Evolutionary conservation across 768 basidiomycete species (phyloP), one percentile per base, ranked within the genome.

Genomic region (Leccinum uliginosum): DNA sequence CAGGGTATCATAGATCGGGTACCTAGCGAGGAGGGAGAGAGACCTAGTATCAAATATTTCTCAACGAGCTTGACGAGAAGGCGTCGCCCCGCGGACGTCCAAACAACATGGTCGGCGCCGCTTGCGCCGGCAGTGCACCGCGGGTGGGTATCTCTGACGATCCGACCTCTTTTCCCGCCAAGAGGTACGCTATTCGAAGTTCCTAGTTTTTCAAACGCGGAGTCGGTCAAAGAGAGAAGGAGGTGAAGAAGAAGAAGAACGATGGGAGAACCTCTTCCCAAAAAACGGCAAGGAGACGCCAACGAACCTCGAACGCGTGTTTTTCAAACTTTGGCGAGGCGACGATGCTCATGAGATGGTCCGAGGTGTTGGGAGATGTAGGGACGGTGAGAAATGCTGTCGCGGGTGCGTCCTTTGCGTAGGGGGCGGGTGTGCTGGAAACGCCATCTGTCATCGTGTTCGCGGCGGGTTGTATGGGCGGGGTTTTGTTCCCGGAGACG

Each of bases 251-350:
- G n/a, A 40, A 38, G 7, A 11, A 40, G 38, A 40, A 19, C n/a
- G 38, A 40, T 38, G 35, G 35, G 38, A 40, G n/a, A 40, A 80
- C 81, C 77, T 82, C 82, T 6, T 8, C n/a, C n/a, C n/a, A n/a
- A n/a, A 10, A 38, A 38, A 38, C 17, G 38, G 38, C 38, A 38
- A 38, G 38, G 38, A n/a, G 9, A 38, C 10, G 38, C 38, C 10
- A 12, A 29, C 65, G 56, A 47, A 81, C 82, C 77, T 83, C 82
- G 60, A 80, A 75, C 50, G 78, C 77, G 57, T 81, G 81, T 51
- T 74, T 71, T 6, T 71, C 67, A 54, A 71, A 81, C 49, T 63
- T 68, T 14, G 71, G 68, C 27, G 74, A 67, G 3, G 76, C 65
- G 35, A 64, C 71, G 55, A 81, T 73, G 56, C 64, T 68, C 63